Conservation (phyloP, 805 yeast species). For the Wickerhamiella occidentalis region DNA sequence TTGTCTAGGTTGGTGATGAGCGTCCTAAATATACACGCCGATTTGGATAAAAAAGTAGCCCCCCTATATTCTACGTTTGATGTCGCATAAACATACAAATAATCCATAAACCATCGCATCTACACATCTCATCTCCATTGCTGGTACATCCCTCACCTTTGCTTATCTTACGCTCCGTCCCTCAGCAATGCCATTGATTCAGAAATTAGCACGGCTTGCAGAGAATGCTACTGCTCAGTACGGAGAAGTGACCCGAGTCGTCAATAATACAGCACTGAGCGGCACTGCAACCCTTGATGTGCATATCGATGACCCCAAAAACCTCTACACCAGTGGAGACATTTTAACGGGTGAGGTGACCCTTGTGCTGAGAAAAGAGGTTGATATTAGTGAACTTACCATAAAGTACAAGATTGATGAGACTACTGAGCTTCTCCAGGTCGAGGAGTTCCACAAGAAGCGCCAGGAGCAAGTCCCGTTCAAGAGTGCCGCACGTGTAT, state of each 20-base stretch:
- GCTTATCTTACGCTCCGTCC: too few relatives aligned
- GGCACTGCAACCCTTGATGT: slow-evolving; percentile 4
- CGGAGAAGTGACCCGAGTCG: not conserved
- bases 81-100: too few relatives aligned
- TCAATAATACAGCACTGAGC: not conserved
- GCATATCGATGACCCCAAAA: slow-evolving; percentile 10
- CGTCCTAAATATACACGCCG: too few relatives aligned
- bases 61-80: too few relatives aligned
- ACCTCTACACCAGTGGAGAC: slow-evolving; percentile 14
- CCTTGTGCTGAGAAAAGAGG: slow-evolving; percentile 10
- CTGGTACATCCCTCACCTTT: too few relatives aligned
- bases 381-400: slow-evolving; percentile 11
- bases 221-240: not conserved
- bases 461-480: not conserved
- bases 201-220: slow-evolving; percentile 1
- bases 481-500: not conserved
- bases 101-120: too few relatives aligned
- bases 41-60: too few relatives aligned
- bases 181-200: not conserved
- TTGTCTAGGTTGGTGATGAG: not conserved
- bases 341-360: slow-evolving; percentile 14
- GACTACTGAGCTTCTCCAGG: slow-evolving; percentile 5
- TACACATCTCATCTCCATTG: too few relatives aligned
- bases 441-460: not conserved
- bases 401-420: slow-evolving; percentile 16